phyloP scores from a whole-genome alignment of 2,329 filamentous ascomycete genomes.

The Fusarium nanum region DNA sequence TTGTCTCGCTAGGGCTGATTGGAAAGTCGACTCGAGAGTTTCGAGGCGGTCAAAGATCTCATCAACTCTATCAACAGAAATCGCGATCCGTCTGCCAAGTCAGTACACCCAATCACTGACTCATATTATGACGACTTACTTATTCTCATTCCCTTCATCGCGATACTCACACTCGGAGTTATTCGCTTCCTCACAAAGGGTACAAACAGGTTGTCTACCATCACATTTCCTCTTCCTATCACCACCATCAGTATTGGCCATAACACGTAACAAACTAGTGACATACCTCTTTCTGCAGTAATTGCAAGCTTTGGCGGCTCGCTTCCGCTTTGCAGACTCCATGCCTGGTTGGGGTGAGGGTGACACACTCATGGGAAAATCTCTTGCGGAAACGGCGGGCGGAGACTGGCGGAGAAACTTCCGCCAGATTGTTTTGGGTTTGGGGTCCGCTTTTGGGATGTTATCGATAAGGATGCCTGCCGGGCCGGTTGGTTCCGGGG shows the following conservation, averaged over 20 bases:
- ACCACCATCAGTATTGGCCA: background rate
- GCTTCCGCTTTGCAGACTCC: conserved; percentile 40
- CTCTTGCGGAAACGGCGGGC: conserved; percentile 27
- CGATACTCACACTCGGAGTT: conserved; percentile 38
- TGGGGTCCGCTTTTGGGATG: background rate
- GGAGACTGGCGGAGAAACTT: conserved; percentile 26
- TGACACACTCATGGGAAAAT: conserved; percentile 17
- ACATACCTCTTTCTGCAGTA: conserved; percentile 39
- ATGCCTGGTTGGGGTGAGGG: conserved; percentile 8
- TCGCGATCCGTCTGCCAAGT: background rate
- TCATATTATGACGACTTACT: background rate
- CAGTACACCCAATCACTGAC: background rate
- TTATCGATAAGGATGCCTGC: background rate
- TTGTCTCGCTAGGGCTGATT: conserved; percentile 19
- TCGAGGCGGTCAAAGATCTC: conserved; percentile 38
- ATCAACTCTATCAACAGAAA: conserved; percentile 31
- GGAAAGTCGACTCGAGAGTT: conserved; percentile 26
- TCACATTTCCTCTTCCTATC: conserved; percentile 39
- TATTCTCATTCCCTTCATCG: conserved; percentile 19
- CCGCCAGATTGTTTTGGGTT: background rate
- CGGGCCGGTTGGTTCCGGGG: background rate
- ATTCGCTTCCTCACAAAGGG: conserved; percentile 37
- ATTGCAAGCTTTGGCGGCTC: conserved; percentile 42
- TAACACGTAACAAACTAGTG: too few relatives aligned
- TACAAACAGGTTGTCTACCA: conserved; percentile 34